Base-by-base conservation (phyloP, 257 asterid species). In the Handroanthus guayacan region DNA sequence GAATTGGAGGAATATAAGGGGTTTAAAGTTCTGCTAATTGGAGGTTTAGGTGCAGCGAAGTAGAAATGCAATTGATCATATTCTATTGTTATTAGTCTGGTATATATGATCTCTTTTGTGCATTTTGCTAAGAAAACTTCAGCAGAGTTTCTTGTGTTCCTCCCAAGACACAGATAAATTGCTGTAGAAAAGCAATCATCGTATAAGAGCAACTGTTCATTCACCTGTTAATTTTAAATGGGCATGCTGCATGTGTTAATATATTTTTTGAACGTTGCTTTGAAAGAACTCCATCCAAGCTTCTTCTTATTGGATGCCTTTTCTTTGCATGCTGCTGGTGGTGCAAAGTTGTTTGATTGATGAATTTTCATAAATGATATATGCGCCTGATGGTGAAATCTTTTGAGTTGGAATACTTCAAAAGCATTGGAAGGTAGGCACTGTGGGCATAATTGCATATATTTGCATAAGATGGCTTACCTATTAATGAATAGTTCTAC, bases 181-280 rank as follows among this genome's bases (percentile, higher is more conserved):
- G 62, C 11, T 37, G 55, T 55, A 5, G 61, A 54, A 16, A 54
- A 54, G 17, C 18, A 51, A 51, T 51, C 57, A 51, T 18, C 52
- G 38, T 18, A 54, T 51, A 37, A 69, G 37, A 54, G 69, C 36
- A 44, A 43, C 62, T 72, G 60, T 31, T 17, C 16, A 55, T 18
- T 12, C 31, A 16, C 3, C 31, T 12, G 6, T 55, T 54, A 13
- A 37, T 0, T 16, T 52, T 52, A 9, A 54, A 11, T 55, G 20
- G 25, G 65, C 66, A 54, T 54, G 41, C 31, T 25, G 31, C 31
- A 25, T 13, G 14, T 37, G 67, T 36, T 38, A 56, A 14, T n/a
- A 31, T 25, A 25, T 25, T 41, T 18, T 17, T 43, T 14, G n/a
- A 41, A 20, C 25, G 7, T 41, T 55, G 38, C 57, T 41, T 56